Percentiles rank a stretch among this genome's conserved stretches.
phyloP scores from a whole-genome alignment of 345 rosid genomes.

The Boechera stricta region DNA sequence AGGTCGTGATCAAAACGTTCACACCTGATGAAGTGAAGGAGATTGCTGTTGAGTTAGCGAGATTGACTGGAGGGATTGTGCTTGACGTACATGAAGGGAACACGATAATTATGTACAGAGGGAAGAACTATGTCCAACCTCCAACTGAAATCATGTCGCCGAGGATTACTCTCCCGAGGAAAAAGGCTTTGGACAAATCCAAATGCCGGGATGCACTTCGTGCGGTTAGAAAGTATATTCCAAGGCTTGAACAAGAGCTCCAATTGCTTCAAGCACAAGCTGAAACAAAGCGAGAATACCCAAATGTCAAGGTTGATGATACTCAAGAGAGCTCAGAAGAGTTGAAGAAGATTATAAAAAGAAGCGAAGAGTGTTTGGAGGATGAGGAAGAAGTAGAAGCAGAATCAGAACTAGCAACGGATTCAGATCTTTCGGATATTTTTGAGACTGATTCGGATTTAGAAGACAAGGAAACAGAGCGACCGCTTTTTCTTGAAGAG shows the following conservation, averaged over 20 bases:
- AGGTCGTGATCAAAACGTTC: slow-evolving; percentile 88
- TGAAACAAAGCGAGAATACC: slow-evolving; percentile 42
- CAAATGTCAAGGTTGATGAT: slow-evolving; percentile 19
- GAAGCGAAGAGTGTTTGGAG: slow-evolving; percentile 51
- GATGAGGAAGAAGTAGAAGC: slow-evolving; percentile 46
- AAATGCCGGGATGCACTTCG: slow-evolving; percentile 82
- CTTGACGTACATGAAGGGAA: slow-evolving; percentile 82
- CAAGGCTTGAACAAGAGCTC: slow-evolving; percentile 88
- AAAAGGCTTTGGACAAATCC: slow-evolving; percentile 94
- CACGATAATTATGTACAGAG: slow-evolving; percentile 90
- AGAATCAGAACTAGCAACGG: slow-evolving; percentile 57
- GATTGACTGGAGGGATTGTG: slow-evolving; percentile 87
- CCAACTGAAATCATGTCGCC: slow-evolving; percentile 98
- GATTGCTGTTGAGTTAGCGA: slow-evolving; percentile 83
- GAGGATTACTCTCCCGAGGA: slow-evolving; percentile 78
- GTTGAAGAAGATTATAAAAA: slow-evolving; percentile 56
- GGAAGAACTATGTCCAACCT: slow-evolving; percentile 91
- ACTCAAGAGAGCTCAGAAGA: slow-evolving; percentile 49
- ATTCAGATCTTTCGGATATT: slow-evolving; percentile 82
- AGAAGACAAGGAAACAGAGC: slow-evolving; percentile 54
- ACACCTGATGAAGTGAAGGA: slow-evolving; percentile 86
- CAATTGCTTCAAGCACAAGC: slow-evolving; percentile 68
- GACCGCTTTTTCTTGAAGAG: slow-evolving; percentile 66
- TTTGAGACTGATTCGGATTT: slow-evolving; percentile 80
- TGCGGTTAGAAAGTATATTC: slow-evolving; percentile 76